These are phyloP conservation scores for Fusarium sarcochroum DNA, from an alignment of 2,329 filamentous ascomycete species.

Conservation along the genomic window DNA sequence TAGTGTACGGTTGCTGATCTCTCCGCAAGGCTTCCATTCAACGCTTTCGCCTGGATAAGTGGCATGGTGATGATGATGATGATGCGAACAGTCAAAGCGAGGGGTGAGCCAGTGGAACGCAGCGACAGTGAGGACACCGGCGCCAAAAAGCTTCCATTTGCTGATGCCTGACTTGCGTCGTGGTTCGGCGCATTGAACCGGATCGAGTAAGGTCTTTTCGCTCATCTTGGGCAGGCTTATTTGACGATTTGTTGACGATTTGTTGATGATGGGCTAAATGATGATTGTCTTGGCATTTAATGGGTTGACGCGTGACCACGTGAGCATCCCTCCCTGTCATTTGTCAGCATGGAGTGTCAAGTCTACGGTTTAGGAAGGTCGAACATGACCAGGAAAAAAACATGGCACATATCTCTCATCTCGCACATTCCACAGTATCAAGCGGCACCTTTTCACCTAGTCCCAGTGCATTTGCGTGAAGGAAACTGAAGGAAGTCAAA, in stretches of 20 bases:
- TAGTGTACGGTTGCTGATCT: slow-evolving; percentile 53
- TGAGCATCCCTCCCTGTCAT: slow-evolving; percentile 9
- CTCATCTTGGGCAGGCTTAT: slow-evolving; percentile 11
- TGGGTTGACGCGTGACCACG: slow-evolving; percentile 14
- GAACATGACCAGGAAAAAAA: too few relatives aligned
- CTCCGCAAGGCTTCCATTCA: slow-evolving; percentile 58
- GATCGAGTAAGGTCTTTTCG: slow-evolving; percentile 14
- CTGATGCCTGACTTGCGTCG: background rate
- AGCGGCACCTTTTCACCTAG: too few relatives aligned
- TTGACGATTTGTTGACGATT: background rate
- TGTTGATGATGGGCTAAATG: slow-evolving; percentile 3
- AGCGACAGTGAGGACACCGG: slow-evolving; percentile 12
- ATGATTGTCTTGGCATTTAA: background rate
- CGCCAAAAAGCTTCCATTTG: slow-evolving; percentile 34
- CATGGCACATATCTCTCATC: too few relatives aligned
- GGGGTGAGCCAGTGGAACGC: slow-evolving; percentile 27
- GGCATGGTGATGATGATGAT: slow-evolving; percentile 6
- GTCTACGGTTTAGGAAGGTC: slow-evolving; percentile 1
- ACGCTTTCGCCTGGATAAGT: slow-evolving; percentile 33
- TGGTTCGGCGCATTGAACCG: background rate
- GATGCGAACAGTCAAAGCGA: slow-evolving; percentile 20
- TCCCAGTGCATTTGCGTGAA: too few relatives aligned
- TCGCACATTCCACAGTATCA: too few relatives aligned
- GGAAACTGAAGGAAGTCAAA: too few relatives aligned
- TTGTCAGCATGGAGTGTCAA: too few relatives aligned